Evolutionary conservation across 2,329 filamentous ascomycete species (phyloP).

Genomic region (Aciculosporium take): DNA sequence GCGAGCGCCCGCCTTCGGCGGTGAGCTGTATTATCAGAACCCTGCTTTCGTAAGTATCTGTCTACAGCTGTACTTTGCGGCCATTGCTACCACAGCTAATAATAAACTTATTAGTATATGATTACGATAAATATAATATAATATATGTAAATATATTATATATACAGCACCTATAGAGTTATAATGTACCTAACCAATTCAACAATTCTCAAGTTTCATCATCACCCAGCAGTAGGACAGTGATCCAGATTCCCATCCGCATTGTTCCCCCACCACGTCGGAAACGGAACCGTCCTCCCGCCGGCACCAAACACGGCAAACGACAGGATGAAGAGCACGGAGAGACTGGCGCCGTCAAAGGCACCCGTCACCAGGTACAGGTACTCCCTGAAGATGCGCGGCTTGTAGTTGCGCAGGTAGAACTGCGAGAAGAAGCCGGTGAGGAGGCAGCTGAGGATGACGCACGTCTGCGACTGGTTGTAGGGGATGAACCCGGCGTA

Average conservation of each 20-base stretch:
- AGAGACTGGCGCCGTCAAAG: slow-evolving; percentile 34
- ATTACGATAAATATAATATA: too few relatives aligned
- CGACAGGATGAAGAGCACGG: slow-evolving; percentile 20
- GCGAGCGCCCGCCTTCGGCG: too few relatives aligned
- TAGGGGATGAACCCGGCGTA: slow-evolving; percentile 5
- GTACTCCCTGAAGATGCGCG: slow-evolving; percentile 38
- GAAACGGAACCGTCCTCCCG: slow-evolving; percentile 28
- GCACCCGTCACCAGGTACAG: slow-evolving; percentile 38
- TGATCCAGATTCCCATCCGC: slow-evolving; percentile 31
- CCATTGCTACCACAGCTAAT: too few relatives aligned
- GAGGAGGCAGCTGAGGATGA: slow-evolving; percentile 31
- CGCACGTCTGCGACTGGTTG: slow-evolving; percentile 35
- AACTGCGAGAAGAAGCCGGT: slow-evolving; percentile 35
- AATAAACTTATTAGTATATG: too few relatives aligned
- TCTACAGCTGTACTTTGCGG: too few relatives aligned
- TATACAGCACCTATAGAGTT: too few relatives aligned
- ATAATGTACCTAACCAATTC: too few relatives aligned
- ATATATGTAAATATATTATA: too few relatives aligned
- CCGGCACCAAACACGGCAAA: slow-evolving; percentile 42
- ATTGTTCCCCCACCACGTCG: slow-evolving; percentile 42
- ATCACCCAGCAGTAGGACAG: slow-evolving; percentile 25
- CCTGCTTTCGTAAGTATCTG: too few relatives aligned
- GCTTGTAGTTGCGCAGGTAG: slow-evolving; percentile 37
- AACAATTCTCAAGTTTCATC: too few relatives aligned
- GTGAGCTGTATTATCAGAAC: too few relatives aligned